Conservation (phyloP, 2,329 filamentous ascomycete species). For the Trichoderma atroviride region DNA sequence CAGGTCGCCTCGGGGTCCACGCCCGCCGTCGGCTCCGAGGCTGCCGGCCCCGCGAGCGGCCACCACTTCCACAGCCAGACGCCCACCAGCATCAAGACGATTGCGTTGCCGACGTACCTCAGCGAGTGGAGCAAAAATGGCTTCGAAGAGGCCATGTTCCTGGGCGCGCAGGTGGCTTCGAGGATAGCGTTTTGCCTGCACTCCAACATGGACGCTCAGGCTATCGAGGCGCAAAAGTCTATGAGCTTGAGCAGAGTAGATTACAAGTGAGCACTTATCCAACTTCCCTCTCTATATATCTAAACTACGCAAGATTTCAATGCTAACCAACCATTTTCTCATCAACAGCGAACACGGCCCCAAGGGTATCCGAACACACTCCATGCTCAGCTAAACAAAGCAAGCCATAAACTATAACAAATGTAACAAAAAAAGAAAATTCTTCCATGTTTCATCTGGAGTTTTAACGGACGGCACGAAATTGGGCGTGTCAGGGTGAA, state of each 20-base stretch:
- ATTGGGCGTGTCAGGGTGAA: slow-evolving; percentile 13
- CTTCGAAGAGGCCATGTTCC: slow-evolving; percentile 80
- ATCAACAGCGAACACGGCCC: slow-evolving; percentile 53
- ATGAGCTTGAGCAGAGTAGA: slow-evolving; percentile 63
- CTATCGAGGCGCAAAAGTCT: slow-evolving; percentile 54
- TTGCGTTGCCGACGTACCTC: slow-evolving; percentile 80
- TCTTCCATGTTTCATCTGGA: slow-evolving; percentile 1
- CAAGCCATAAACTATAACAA: not conserved
- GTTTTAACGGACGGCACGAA: slow-evolving; percentile 22
- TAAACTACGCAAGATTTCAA: not conserved
- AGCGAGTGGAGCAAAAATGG: slow-evolving; percentile 84
- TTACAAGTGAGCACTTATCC: slow-evolving; percentile 57
- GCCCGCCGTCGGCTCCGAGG: slow-evolving; percentile 46
- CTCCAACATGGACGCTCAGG: slow-evolving; percentile 55
- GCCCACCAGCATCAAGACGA: slow-evolving; percentile 79
- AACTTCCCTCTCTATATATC: not conserved
- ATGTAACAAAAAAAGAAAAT: not conserved
- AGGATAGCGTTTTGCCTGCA: slow-evolving; percentile 61
- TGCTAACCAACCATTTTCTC: not conserved
- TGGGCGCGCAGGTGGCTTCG: slow-evolving; percentile 85
- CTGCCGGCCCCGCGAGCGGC: slow-evolving; percentile 40
- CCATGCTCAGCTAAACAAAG: slow-evolving; percentile 49
- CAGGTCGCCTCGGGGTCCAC: slow-evolving; percentile 42
- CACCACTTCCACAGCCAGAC: slow-evolving; percentile 68
- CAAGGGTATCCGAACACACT: slow-evolving; percentile 57